Evolutionary conservation across 176 grass and related monocot species (phyloP).

Genomic region (Saccharum officinarum): DNA sequence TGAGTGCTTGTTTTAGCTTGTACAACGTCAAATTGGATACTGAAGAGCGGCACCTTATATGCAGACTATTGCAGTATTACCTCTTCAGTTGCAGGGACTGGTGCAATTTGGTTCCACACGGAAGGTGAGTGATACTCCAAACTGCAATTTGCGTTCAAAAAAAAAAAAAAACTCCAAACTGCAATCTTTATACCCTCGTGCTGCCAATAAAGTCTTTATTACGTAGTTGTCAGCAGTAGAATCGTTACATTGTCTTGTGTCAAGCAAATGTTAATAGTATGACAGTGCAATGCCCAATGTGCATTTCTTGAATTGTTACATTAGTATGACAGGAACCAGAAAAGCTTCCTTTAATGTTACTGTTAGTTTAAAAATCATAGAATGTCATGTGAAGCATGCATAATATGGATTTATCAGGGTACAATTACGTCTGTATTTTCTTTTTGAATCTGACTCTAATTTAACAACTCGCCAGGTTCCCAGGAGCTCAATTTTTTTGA

Average conservation of each 20-base stretch:
- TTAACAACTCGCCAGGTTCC: conserved; percentile 57
- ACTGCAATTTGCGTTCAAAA: no score
- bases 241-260: neutral
- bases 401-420: neutral
- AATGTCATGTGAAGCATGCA: neutral
- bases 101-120: conserved; percentile 74
- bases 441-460: neutral
- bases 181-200: neutral
- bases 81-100: conserved; percentile 63
- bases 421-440: neutral
- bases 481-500: conserved; percentile 55
- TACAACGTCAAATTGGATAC: conserved; percentile 20
- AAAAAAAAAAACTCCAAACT: conserved; percentile 11
- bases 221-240: neutral
- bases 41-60: conserved; percentile 23
- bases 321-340: neutral
- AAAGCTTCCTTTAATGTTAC: neutral
- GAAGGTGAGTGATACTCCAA: conserved; percentile 56
- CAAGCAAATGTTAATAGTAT: neutral
- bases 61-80: conserved; percentile 81
- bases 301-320: neutral
- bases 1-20: conserved; percentile 5
- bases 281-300: neutral
- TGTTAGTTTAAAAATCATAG: neutral
- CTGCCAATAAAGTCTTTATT: neutral